Conservation (phyloP, 768 basidiomycete genomes). For the Collybia nuda region DNA sequence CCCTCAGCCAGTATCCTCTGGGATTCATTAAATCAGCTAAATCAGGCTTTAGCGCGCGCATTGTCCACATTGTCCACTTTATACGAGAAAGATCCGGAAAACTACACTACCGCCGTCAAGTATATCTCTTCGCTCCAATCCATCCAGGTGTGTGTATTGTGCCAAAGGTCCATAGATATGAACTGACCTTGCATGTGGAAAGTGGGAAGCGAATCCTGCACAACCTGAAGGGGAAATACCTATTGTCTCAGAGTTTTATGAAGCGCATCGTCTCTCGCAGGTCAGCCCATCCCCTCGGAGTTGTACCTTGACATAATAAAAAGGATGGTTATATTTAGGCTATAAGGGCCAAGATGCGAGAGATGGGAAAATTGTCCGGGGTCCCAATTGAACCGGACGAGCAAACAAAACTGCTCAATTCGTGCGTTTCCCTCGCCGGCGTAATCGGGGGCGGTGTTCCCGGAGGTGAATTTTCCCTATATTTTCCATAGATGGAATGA, state of each 20-base stretch:
- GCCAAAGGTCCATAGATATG: background rate
- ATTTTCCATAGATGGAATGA: background rate
- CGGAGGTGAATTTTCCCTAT: conserved; percentile 62
- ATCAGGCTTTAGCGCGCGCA: conserved; percentile 55
- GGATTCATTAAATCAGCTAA: conserved; percentile 61
- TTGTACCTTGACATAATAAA: background rate
- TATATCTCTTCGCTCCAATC: conserved; percentile 61
- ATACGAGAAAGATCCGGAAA: conserved; percentile 42
- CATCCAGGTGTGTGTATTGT: conserved; percentile 42
- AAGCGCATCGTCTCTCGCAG: conserved; percentile 58
- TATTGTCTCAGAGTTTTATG: conserved; percentile 55
- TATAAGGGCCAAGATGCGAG: conserved; percentile 78
- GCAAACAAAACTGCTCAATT: conserved; percentile 83
- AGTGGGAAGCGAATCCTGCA: conserved; percentile 65
- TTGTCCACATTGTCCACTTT: conserved; percentile 52
- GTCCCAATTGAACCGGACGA: conserved; percentile 91
- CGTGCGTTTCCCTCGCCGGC: conserved; percentile 74
- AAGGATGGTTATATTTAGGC: conserved; percentile 36
- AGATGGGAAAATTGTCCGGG: conserved; percentile 73
- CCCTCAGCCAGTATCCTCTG: conserved; percentile 60
- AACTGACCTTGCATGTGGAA: background rate
- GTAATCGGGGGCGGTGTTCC: conserved; percentile 95
- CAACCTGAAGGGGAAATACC: conserved; percentile 41
- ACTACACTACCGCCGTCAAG: conserved; percentile 58
- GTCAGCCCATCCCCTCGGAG: conserved; percentile 26